Conservation (phyloP, 164 flowering plant species). For the Magnolia sinica region DNA sequence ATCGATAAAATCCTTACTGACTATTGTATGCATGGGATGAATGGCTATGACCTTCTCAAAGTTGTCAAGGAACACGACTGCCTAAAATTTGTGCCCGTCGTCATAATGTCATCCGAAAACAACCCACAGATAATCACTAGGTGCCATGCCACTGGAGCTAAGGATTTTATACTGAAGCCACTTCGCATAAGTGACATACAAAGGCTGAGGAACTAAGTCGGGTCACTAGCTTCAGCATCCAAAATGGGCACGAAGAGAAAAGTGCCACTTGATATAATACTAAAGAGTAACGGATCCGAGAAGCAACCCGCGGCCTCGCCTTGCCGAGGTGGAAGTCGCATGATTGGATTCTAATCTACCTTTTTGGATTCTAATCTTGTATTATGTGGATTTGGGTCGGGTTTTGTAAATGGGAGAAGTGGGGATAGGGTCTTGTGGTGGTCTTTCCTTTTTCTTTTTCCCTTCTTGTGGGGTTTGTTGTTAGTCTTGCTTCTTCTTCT, state of each 20-base stretch:
- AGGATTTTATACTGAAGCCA: constrained; percentile 29
- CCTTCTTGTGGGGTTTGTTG: neutral
- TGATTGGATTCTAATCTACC: neutral
- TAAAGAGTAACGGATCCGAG: constrained; percentile 23
- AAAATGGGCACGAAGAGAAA: constrained; percentile 23
- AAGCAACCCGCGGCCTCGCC: constrained; percentile 21
- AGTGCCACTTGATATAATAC: constrained; percentile 20
- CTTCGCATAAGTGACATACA: constrained; percentile 14
- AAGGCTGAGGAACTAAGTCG: constrained; percentile 20
- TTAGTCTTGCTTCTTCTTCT: neutral
- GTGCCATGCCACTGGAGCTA: constrained; percentile 23
- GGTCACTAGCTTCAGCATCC: constrained; percentile 5
- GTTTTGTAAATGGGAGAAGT: constrained; percentile 3
- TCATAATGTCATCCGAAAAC: constrained; percentile 30
- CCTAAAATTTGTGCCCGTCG: constrained; percentile 28
- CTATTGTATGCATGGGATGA: constrained; percentile 30
- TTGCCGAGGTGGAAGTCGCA: constrained; percentile 26
- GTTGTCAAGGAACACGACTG: constrained; percentile 18
- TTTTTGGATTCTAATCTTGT: neutral
- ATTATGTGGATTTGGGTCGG: constrained; percentile 1
- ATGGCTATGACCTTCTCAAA: constrained; percentile 29
- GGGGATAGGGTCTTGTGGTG: no score
- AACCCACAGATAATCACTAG: constrained; percentile 25
- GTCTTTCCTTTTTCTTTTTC: neutral
- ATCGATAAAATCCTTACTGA: constrained; percentile 30